Evolutionary conservation across 768 basidiomycete genomes (phyloP).

Genomic region (Russula earlei): DNA sequence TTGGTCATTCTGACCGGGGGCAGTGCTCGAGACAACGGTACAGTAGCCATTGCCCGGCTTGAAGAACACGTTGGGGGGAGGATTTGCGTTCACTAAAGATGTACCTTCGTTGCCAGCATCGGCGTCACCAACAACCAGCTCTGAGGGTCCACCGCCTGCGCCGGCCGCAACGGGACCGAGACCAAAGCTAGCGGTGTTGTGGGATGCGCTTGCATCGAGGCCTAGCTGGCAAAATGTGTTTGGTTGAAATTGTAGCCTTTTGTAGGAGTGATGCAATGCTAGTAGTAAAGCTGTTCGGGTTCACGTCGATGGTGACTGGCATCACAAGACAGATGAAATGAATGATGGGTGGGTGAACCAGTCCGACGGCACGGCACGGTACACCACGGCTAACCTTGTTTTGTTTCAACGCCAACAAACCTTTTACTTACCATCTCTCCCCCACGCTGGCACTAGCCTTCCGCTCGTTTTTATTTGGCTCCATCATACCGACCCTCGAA

Average conservation of each 20-base stretch:
- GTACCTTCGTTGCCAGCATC: neutral
- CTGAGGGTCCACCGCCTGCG: neutral
- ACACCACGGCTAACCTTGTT: too few relatives aligned
- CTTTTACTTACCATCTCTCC: neutral
- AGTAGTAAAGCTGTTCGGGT: too few relatives aligned
- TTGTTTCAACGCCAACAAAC: too few relatives aligned
- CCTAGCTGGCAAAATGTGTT: conserved; percentile 69
- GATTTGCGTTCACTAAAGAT: conserved; percentile 32
- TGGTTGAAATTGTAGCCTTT: conserved; percentile 17
- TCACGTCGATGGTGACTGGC: too few relatives aligned
- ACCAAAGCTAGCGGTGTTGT: conserved; percentile 48
- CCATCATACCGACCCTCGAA: neutral
- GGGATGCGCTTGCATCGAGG: conserved; percentile 56
- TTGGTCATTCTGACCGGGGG: conserved; percentile 53
- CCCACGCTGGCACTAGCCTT: neutral
- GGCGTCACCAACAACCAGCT: conserved; percentile 21
- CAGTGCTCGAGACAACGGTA: conserved; percentile 39
- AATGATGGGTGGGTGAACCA: too few relatives aligned
- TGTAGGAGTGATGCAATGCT: too few relatives aligned
- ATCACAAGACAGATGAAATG: too few relatives aligned
- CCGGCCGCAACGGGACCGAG: conserved; percentile 14
- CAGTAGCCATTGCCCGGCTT: conserved; percentile 39
- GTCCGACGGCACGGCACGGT: too few relatives aligned
- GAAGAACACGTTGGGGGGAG: conserved; percentile 42
- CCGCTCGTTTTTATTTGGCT: neutral